These are phyloP conservation scores for Pisolithus microcarpus DNA, from an alignment of 768 basidiomycete species.

Conservation along the genomic window DNA sequence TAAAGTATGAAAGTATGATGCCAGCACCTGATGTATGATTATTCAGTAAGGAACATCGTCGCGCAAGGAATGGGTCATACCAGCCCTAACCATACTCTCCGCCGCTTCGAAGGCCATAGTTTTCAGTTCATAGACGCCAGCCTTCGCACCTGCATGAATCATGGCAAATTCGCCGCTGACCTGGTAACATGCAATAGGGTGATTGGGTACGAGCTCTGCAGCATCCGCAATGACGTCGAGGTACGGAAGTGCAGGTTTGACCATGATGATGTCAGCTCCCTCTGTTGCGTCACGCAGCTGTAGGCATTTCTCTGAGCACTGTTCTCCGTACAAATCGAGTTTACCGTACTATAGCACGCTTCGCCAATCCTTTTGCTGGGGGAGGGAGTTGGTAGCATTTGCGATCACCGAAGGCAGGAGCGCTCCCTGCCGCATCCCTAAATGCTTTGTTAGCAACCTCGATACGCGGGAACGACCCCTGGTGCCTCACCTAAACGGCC, in stretches of 20 bases:
- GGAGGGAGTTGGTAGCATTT: constrained; percentile 99
- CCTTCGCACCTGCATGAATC: constrained; percentile 88
- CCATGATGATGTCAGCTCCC: constrained; percentile 98
- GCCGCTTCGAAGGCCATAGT: constrained; percentile 92
- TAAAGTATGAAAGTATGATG: constrained; percentile 90
- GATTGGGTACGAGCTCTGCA: constrained; percentile 68
- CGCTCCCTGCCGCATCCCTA: constrained; percentile 96
- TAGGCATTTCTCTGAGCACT: neutral
- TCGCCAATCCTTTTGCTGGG: constrained; percentile 78
- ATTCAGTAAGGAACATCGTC: constrained; percentile 4
- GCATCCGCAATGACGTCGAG: constrained; percentile 94
- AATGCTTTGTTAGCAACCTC: neutral
- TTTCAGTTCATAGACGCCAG: constrained; percentile 88
- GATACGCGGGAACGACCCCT: neutral
- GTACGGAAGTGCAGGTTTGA: constrained; percentile 94
- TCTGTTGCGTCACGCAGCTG: constrained; percentile 84
- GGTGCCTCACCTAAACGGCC: constrained; percentile 77
- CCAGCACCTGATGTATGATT: constrained; percentile 61
- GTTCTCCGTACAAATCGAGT: neutral
- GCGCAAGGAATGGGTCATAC: constrained; percentile 32
- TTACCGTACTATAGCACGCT: constrained; percentile 78
- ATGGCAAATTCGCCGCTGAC: constrained; percentile 98
- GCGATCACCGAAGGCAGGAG: constrained; percentile 88
- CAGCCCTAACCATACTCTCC: constrained; percentile 89
- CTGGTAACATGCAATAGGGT: constrained; percentile 95